phyloP scores from a whole-genome alignment of 2,329 filamentous ascomycete species.

The Pyrenophora seminiperda region DNA sequence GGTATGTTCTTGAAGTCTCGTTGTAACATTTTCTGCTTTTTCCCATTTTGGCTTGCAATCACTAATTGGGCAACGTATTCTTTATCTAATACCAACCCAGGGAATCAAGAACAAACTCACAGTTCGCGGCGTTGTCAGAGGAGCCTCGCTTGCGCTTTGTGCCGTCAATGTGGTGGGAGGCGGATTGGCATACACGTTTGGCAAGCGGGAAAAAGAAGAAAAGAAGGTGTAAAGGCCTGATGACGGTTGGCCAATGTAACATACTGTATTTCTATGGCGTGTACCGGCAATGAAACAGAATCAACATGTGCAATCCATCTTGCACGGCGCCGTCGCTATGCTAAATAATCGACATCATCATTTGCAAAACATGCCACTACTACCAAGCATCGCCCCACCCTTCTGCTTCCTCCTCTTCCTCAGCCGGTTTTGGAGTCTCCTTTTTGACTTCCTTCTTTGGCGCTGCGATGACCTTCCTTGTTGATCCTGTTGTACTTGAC shows the following conservation, averaged over 20 bases:
- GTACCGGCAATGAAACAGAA: constrained; percentile 1
- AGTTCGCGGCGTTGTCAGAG: constrained; percentile 58
- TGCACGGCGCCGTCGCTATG: constrained; percentile 19
- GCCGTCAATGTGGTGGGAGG: constrained; percentile 57
- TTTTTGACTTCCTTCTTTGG: constrained; percentile 41
- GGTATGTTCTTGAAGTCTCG: constrained; percentile 26
- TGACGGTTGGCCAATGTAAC: constrained; percentile 1
- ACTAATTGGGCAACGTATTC: not conserved
- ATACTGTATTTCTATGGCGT: constrained; percentile 8
- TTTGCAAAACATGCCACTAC: not conserved
- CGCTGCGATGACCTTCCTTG: constrained; percentile 36
- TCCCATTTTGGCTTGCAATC: not conserved
- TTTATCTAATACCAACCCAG: constrained; percentile 24
- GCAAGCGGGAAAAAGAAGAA: constrained; percentile 48
- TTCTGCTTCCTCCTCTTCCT: constrained; percentile 48
- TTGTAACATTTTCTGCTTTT: too few species aligned
- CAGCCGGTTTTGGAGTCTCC: constrained; percentile 47
- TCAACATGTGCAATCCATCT: constrained; percentile 2
- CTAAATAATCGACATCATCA: constrained; percentile 6
- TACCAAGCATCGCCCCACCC: constrained; percentile 50
- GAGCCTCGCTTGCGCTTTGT: constrained; percentile 58
- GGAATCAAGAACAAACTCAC: constrained; percentile 55
- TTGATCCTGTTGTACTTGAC: constrained; percentile 38
- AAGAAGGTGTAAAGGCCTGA: constrained; percentile 15
- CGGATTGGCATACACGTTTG: constrained; percentile 59